Evolutionary conservation across 164 flowering plant species (phyloP).

Genomic region (Magnolia officinalis): DNA sequence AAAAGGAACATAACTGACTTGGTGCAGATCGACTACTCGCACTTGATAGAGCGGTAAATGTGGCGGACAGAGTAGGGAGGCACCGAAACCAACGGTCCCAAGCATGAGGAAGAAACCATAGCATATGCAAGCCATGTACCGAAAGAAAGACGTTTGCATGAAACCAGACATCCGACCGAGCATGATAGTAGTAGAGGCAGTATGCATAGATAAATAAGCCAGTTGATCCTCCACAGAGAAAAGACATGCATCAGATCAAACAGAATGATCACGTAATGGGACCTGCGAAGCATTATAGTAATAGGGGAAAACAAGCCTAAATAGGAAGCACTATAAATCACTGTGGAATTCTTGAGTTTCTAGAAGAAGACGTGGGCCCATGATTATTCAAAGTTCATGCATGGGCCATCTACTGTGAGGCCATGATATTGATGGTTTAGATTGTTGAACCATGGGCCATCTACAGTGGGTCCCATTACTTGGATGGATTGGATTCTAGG

Average conservation of each 20-base stretch:
- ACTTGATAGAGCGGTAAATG: constrained; percentile 39
- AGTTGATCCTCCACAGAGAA: constrained; percentile 39
- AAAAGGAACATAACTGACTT: constrained; percentile 14
- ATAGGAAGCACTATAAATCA: neutral
- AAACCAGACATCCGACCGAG: constrained; percentile 43
- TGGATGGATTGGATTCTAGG: too few species aligned
- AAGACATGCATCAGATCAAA: constrained; percentile 25
- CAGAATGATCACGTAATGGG: neutral
- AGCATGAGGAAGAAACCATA: constrained; percentile 45
- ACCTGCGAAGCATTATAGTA: too few species aligned
- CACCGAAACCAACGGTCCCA: constrained; percentile 38
- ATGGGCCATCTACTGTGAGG: too few species aligned
- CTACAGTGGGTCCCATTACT: too few species aligned
- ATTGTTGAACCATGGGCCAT: too few species aligned
- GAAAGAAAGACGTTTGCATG: constrained; percentile 43
- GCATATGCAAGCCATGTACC: constrained; percentile 45
- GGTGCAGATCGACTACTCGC: constrained; percentile 19
- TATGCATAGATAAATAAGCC: constrained; percentile 36
- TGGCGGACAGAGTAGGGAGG: constrained; percentile 36
- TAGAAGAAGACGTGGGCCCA: neutral
- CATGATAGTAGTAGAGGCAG: constrained; percentile 37
- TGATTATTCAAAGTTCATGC: too few species aligned
- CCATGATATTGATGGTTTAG: too few species aligned
- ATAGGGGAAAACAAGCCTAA: too few species aligned
- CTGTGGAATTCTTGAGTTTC: neutral